Conservation (phyloP, 805 yeast species). For the Yarrowia keelungensis region DNA sequence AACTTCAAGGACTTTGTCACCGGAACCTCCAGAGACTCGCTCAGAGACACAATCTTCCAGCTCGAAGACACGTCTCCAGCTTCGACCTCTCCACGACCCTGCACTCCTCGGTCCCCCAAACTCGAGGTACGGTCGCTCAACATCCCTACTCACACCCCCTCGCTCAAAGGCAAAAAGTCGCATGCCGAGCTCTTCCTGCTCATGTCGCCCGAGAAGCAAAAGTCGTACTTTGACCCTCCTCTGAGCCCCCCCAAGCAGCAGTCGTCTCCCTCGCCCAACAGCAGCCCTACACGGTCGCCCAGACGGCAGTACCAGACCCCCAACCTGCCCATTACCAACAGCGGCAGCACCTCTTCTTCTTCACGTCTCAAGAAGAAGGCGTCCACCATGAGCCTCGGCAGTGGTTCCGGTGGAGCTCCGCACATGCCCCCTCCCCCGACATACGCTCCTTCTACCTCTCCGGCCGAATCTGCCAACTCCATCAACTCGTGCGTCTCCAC, state of each 20-base stretch:
- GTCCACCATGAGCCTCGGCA: slow-evolving; percentile 5
- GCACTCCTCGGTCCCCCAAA: slow-evolving; percentile 19
- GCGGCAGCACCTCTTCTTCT: neutral
- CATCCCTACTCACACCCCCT: slow-evolving; percentile 26
- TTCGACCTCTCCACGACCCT: neutral
- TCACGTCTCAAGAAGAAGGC: slow-evolving; percentile 34
- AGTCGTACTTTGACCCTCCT: slow-evolving; percentile 24
- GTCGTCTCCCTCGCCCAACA: slow-evolving; percentile 5
- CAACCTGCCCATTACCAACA: slow-evolving; percentile 32
- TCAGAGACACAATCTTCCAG: slow-evolving; percentile 23
- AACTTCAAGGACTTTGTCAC: slow-evolving; percentile 10
- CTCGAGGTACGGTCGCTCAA: slow-evolving; percentile 19
- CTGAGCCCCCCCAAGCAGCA: slow-evolving; percentile 38
- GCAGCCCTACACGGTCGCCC: slow-evolving; percentile 11
- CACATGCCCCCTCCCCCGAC: slow-evolving; percentile 9
- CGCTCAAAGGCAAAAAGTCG: slow-evolving; percentile 32
- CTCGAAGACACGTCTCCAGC: slow-evolving; percentile 6
- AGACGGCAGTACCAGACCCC: slow-evolving; percentile 34
- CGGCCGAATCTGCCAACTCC: slow-evolving; percentile 35
- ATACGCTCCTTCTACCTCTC: slow-evolving; percentile 33
- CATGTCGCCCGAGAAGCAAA: slow-evolving; percentile 37
- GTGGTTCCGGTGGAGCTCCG: neutral
- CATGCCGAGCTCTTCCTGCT: slow-evolving; percentile 36
- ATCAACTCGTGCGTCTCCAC: slow-evolving; percentile 35
- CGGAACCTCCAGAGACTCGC: neutral